Evolutionary conservation across 1,284 basidiomycete genomes (phyloP).

Genomic region (Naganishia sp.): DNA sequence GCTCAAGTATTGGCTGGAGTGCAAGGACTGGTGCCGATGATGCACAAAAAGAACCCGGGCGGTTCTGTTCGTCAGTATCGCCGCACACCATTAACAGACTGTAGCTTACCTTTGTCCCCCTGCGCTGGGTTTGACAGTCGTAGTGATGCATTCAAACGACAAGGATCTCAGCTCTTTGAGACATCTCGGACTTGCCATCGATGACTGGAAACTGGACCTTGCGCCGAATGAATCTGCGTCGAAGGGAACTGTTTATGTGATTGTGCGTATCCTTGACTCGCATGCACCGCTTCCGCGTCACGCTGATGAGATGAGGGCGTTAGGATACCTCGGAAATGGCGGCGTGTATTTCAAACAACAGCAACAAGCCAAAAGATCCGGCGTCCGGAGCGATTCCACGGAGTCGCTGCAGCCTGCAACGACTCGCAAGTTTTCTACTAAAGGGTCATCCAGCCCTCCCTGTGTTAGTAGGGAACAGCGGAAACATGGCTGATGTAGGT

Average conservation of each 20-base stretch:
- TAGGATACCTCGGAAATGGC: conserved; percentile 17
- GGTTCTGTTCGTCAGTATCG: conserved; percentile 24
- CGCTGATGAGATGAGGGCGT: not conserved
- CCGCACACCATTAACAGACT: not conserved
- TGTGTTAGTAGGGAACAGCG: conserved; percentile 3
- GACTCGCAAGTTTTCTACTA: not conserved
- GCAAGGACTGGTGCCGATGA: conserved; percentile 13
- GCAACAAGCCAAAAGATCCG: not conserved
- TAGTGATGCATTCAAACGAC: conserved; percentile 9
- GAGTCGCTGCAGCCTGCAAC: conserved; percentile 3
- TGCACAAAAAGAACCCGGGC: conserved; percentile 13
- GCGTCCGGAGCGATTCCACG: not conserved
- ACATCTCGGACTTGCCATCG: not conserved
- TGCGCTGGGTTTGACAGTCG: not conserved
- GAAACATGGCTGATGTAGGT: conserved; percentile 8
- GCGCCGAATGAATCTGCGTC: not conserved
- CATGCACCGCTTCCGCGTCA: not conserved
- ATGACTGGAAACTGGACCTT: not conserved
- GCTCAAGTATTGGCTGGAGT: conserved; percentile 12
- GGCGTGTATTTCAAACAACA: not conserved
- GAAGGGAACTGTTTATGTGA: not conserved
- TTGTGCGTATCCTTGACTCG: not conserved
- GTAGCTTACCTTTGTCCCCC: not conserved
- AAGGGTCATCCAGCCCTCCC: not conserved
- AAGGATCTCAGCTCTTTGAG: not conserved